Percentiles rank a stretch among this genome's conserved stretches.
phyloP scores from a whole-genome alignment of 2,329 filamentous ascomycete species.

The Colletotrichum tanaceti region DNA sequence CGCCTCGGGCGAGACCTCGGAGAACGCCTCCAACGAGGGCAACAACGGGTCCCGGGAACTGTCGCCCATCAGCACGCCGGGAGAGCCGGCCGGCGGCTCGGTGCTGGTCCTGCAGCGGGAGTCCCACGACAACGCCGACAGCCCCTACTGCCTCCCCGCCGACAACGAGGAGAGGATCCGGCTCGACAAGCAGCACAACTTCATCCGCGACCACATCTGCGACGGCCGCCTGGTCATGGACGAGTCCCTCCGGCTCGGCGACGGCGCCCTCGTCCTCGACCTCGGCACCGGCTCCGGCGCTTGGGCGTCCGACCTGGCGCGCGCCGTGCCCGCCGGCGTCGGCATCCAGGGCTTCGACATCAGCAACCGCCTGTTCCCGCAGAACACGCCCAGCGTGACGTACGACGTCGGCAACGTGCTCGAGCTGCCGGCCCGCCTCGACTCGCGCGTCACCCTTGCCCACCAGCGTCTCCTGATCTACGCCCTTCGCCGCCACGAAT shows the following conservation, averaged over 20 bases:
- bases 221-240: not conserved
- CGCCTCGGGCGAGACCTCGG: not conserved
- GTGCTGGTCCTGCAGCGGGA: not conserved
- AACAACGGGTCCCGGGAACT: not conserved
- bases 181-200: conserved; percentile 7
- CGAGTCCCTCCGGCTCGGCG: not conserved
- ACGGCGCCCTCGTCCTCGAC: not conserved
- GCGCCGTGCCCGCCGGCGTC: not conserved
- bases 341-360: not conserved
- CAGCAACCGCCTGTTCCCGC: conserved; percentile 7
- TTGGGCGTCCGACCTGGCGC: conserved; percentile 8
- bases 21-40: not conserved
- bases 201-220: conserved; percentile 11
- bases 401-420: conserved; percentile 4
- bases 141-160: conserved; percentile 6
- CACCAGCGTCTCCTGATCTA: conserved; percentile 4
- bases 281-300: conserved; percentile 2
- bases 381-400: not conserved
- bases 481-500: conserved; percentile 6
- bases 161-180: conserved; percentile 3
- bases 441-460: not conserved
- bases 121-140: not conserved
- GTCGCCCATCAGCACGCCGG: not conserved
- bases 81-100: not conserved
- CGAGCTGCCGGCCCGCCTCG: not conserved